phyloP scores from a whole-genome alignment of 225 moss, liverwort and hornwort species.

The Asterella californica region DNA sequence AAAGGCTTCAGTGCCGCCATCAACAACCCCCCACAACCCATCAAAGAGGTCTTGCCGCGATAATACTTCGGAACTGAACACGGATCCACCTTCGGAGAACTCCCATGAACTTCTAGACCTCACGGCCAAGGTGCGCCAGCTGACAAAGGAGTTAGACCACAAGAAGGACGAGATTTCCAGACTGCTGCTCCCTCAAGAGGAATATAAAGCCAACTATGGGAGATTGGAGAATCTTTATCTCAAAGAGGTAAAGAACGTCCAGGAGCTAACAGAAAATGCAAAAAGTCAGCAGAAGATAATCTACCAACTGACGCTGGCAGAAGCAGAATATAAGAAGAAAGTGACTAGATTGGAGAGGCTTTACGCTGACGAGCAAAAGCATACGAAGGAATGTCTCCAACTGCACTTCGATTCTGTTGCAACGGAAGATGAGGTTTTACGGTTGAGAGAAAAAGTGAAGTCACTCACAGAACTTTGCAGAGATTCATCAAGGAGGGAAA shows the following conservation, averaged over 20 bases:
- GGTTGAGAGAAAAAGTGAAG: background rate
- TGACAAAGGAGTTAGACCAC: background rate
- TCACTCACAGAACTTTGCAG: background rate
- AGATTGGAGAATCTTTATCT: background rate
- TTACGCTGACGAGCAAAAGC: background rate
- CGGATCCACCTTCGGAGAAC: background rate
- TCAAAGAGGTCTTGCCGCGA: background rate
- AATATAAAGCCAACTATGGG: background rate
- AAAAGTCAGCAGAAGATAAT: background rate
- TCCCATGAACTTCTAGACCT: background rate
- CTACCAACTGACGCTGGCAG: background rate
- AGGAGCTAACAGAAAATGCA: background rate
- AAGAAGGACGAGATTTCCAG: background rate
- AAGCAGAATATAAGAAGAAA: background rate
- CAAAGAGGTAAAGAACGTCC: background rate
- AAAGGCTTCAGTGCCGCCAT: background rate
- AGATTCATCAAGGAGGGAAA: background rate
- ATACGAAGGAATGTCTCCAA: background rate
- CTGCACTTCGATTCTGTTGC: background rate
- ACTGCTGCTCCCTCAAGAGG: background rate
- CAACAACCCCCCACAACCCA: background rate
- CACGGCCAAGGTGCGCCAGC: background rate
- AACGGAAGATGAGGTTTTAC: background rate
- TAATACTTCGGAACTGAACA: background rate
- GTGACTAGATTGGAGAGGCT: background rate